Evolutionary conservation across 371 early-diverging fungal species (phyloP).

Genomic region (Choanephora cucurbitarum): DNA sequence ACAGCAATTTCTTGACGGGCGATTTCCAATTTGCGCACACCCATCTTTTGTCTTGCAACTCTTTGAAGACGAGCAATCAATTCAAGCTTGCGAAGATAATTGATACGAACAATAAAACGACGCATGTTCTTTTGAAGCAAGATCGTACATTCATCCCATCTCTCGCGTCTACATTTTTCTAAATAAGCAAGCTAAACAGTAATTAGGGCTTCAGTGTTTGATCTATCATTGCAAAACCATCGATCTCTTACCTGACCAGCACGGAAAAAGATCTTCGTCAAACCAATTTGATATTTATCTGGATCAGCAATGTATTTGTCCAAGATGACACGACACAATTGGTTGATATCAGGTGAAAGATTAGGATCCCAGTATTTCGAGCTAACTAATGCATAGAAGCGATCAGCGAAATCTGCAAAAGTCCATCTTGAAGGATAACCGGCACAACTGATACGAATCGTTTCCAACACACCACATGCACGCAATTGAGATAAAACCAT

Average conservation of each 20-base stretch:
- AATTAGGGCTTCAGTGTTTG: neutral
- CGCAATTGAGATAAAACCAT: constrained; percentile 95
- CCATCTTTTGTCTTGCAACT: constrained; percentile 65
- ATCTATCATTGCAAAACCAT: no score
- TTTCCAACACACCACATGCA: constrained; percentile 99
- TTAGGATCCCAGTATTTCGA: constrained; percentile 69
- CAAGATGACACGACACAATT: constrained; percentile 69
- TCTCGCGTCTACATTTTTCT: constrained; percentile 87
- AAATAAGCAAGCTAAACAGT: constrained; percentile 73
- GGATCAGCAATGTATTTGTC: constrained; percentile 67
- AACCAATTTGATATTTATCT: constrained; percentile 95
- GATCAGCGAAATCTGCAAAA: constrained; percentile 91
- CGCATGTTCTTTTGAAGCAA: constrained; percentile 90
- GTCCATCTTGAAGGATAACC: constrained; percentile 97
- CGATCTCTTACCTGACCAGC: constrained; percentile 72
- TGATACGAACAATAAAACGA: constrained; percentile 70
- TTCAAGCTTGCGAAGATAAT: constrained; percentile 63
- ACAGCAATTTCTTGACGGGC: constrained; percentile 78
- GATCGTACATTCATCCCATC: constrained; percentile 78
- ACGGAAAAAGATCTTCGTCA: constrained; percentile 99
- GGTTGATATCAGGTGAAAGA: constrained; percentile 50
- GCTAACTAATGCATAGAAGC: constrained; percentile 84
- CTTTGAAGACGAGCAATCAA: constrained; percentile 63
- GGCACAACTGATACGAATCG: constrained; percentile 98
- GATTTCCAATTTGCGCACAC: constrained; percentile 51